A percentile compares a stretch with the other conserved stretches of the same genome.
phyloP scores from a whole-genome alignment of 2,329 filamentous ascomycete species.

The Neurospora sp. region DNA sequence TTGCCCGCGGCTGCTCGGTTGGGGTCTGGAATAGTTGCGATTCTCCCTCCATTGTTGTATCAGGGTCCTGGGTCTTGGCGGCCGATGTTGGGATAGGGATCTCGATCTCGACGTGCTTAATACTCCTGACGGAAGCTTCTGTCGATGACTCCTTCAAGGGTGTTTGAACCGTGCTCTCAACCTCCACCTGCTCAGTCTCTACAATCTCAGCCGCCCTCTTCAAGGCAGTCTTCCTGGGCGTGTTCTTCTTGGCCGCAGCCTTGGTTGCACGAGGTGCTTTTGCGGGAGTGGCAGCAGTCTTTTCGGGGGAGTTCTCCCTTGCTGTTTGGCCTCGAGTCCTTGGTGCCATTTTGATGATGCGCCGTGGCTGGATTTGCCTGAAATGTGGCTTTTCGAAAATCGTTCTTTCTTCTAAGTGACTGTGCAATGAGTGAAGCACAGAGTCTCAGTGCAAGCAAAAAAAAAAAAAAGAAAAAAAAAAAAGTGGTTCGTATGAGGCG shows the following conservation, averaged over 20 bases:
- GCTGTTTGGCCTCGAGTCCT: neutral
- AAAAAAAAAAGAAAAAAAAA: neutral
- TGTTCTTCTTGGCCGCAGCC: neutral
- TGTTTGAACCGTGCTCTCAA: neutral
- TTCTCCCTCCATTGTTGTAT: slow-evolving; percentile 1
- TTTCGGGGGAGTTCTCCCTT: neutral
- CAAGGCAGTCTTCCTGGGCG: neutral
- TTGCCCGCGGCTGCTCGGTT: slow-evolving; percentile 9
- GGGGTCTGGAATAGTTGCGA: slow-evolving; percentile 18
- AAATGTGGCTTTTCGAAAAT: neutral
- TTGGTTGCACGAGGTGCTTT: neutral
- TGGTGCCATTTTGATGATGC: neutral
- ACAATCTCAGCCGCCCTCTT: neutral
- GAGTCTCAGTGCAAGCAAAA: too few species aligned
- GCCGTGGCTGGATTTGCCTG: neutral
- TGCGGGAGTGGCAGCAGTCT: neutral
- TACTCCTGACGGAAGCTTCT: neutral
- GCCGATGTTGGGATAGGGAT: slow-evolving; percentile 14
- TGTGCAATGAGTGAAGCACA: too few species aligned
- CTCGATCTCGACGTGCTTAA: slow-evolving; percentile 18
- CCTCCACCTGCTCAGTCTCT: neutral
- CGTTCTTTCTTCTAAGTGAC: too few species aligned
- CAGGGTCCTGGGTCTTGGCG: neutral
- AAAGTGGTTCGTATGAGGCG: neutral
- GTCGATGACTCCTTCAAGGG: neutral